Evolutionary conservation across 192 early-diverging fungal species (phyloP), one percentile per base, ranked within the genome.

Genomic region (Martensiomyces pterosporus): DNA sequence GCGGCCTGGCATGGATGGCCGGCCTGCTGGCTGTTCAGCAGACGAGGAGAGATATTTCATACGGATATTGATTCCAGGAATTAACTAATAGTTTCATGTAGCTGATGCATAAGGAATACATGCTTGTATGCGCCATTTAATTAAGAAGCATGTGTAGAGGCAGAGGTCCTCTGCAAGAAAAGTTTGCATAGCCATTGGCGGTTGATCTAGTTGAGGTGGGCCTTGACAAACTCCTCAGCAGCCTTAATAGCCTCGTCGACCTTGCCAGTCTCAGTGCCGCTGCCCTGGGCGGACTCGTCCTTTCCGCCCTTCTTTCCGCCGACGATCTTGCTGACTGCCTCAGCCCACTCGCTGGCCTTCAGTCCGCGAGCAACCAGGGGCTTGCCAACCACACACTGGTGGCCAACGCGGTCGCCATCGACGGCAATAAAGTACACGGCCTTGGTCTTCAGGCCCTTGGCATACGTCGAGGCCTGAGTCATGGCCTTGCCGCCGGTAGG

Each of bases 261-360:
- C 47, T 75, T 69, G 43, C 62, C 72, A 13, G 80, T 47, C 21
- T 86, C 77, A 33, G 79, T 71, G 24, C 93, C 96, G 43, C 85
- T 83, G 14, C 96, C 96, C 52, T 92, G 92, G 24, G 96, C 96
- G 49, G 89, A 58, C 42, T 92, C 92, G 37, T 93, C 91, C 55
- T 94, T 96, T 41, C 96, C 96, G 26, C 96, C 96, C 49, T 84
- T 85, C 72, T 91, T 92, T 48, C 96, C 96, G 22, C 89, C 91
- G 39, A 99, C 77, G 21, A 82, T 79, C 43, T 84, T 75, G 19
- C 81, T 61, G n/a, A 97, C 91, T 23, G 83, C 85, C 16, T 79
- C 77, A 14, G 92, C 90, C 96, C 96, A 99, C 17, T 89, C 92
- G 37, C 75, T 81, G 24, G 94, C 96, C 77, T 87, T 92, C 43